Conservation (phyloP, 305 asterid genomes). For the Andrographis paniculata region DNA sequence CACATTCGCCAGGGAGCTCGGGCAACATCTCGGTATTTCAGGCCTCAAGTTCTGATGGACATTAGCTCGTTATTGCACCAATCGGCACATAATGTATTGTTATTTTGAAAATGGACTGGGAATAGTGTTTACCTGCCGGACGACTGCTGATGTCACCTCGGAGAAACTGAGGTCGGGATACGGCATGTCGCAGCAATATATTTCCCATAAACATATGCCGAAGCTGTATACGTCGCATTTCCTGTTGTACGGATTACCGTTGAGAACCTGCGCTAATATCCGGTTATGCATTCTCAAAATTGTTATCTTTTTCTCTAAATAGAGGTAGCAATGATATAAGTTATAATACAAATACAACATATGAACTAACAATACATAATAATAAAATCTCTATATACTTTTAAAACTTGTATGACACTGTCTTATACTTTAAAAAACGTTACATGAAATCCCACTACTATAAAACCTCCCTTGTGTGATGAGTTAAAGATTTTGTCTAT, state of each 20-base stretch:
- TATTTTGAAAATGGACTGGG: background rate
- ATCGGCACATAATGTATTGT: background rate
- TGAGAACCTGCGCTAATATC: conserved; percentile 64
- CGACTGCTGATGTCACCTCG: conserved; percentile 89
- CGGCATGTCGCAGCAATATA: conserved; percentile 92
- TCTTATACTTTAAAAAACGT: too few species aligned
- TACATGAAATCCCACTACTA: too few species aligned
- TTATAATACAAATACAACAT: too few species aligned
- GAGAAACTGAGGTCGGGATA: conserved; percentile 87
- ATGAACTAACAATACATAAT: too few species aligned
- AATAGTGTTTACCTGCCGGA: conserved; percentile 88
- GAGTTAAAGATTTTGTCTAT: too few species aligned
- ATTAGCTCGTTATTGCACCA: too few species aligned
- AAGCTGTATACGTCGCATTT: conserved; percentile 90
- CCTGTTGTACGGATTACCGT: conserved; percentile 76
- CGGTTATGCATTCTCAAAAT: too few species aligned
- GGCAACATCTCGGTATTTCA: conserved; percentile 74
- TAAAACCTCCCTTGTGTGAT: too few species aligned
- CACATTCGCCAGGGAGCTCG: conserved; percentile 58
- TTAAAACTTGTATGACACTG: too few species aligned
- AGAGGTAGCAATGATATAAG: too few species aligned
- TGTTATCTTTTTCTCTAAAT: too few species aligned
- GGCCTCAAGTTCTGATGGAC: conserved; percentile 88
- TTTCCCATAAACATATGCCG: conserved; percentile 88
- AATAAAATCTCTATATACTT: too few species aligned